Evolutionary conservation across 2,329 filamentous ascomycete species (phyloP), one percentile per base, ranked within the genome.

Genomic region (Pseudogymnoascus sp.): DNA sequence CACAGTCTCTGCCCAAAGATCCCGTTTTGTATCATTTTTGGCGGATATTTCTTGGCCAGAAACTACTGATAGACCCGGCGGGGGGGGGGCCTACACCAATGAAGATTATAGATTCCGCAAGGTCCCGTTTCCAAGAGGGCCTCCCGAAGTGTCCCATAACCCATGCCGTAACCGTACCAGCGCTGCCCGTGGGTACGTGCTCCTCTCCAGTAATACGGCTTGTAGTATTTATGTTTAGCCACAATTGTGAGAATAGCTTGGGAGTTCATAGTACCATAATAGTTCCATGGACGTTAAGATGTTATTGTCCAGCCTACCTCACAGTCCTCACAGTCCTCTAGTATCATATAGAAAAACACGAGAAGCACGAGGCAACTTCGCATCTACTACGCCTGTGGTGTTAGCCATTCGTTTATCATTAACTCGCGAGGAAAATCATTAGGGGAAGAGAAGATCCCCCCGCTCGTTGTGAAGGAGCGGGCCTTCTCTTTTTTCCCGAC

Each of bases 41-140:
- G 25, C 31, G 25, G 47, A 31, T 53, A 53, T 18, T 53, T 53
- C 3, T 10, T 18, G n/a, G 11, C 16, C 50, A 56, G n/a, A 33
- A 56, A 56, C n/a, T n/a, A 56, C 28, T 56, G n/a, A 56, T 33
- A 33, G n/a, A 56, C 50, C 50, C 50, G 50, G 50, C 7, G 50
- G 50, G 50, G 50, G 50, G 18, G 28, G 50, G 23, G 12, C 44
- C 14, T 56, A 33, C 47, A 18, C 50, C 28, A 56, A 33, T 56
- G 10, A 10, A 56, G n/a, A 18, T 4, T 56, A 12, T n/a, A 18
- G 50, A 28, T 56, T n/a, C 28, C 50, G 16, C 50, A 56, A 56
- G 25, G 50, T 33, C 50, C 25, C 50, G 50, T 56, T 56, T 56
- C 28, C 25, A 56, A 18, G 28, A 33, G 14, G 6, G 5, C 14